Evolutionary conservation across 106 monocot species (phyloP).

Genomic region (Dendrobium nobile): DNA sequence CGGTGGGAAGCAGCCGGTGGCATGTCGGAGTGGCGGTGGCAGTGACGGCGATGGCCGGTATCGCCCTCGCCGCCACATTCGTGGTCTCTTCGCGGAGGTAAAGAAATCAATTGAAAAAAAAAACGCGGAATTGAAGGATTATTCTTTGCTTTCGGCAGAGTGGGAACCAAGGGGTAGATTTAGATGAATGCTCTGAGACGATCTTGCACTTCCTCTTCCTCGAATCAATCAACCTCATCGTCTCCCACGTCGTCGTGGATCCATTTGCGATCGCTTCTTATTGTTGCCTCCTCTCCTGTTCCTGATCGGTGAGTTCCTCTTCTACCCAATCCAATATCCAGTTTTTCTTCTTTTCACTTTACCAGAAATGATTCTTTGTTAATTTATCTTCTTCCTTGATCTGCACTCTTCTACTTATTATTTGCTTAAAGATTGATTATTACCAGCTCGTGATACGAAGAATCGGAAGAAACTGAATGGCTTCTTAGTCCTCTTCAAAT

Average conservation of each 20-base stretch:
- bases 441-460: background rate
- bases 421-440: background rate
- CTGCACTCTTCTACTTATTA: background rate
- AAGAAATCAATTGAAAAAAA: slow-evolving; percentile 3
- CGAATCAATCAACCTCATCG: slow-evolving; percentile 23
- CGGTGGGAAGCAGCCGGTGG: background rate
- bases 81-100: slow-evolving; percentile 22
- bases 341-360: background rate
- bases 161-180: background rate
- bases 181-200: slow-evolving; percentile 34
- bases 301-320: slow-evolving; percentile 39
- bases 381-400: background rate
- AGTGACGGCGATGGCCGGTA: slow-evolving; percentile 42
- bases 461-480: background rate
- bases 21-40: slow-evolving; percentile 26
- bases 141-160: background rate
- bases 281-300: slow-evolving; percentile 41
- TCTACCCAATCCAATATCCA: background rate
- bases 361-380: background rate
- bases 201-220: slow-evolving; percentile 22
- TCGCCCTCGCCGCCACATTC: slow-evolving; percentile 22
- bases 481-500: background rate
- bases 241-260: slow-evolving; percentile 46
- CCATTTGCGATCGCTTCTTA: slow-evolving; percentile 57
- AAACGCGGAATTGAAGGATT: background rate